phyloP scores from a whole-genome alignment of 1,284 basidiomycete species.

The Pseudozyma tsukubaensis region DNA sequence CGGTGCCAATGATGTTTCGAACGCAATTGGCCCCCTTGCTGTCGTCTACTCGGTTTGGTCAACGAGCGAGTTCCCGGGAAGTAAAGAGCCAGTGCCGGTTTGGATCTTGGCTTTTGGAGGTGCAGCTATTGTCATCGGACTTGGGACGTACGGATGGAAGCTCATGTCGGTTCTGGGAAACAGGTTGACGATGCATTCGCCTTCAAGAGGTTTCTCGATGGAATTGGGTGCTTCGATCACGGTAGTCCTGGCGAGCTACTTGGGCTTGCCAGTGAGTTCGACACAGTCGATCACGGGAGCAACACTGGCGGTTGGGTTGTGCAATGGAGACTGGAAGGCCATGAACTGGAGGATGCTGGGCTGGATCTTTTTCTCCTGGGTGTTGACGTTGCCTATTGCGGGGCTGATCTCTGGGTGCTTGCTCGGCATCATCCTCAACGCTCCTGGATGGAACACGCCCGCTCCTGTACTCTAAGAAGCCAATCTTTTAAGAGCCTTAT shows the following conservation, averaged over 20 bases:
- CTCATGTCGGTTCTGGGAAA: conserved; percentile 52
- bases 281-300: conserved; percentile 53
- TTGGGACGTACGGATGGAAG: conserved; percentile 48
- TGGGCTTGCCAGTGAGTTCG: conserved; percentile 39
- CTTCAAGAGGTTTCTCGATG: conserved; percentile 52
- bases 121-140: conserved; percentile 41
- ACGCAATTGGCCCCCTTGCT: conserved; percentile 48
- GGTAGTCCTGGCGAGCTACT: conserved; percentile 30
- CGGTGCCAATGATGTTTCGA: conserved; percentile 52
- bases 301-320: conserved; percentile 39
- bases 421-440: conserved; percentile 42
- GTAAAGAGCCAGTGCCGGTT: conserved; percentile 26
- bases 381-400: conserved; percentile 51
- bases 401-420: conserved; percentile 44
- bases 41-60: conserved; percentile 49
- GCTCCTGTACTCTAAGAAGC: conserved; percentile 21
- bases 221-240: conserved; percentile 50
- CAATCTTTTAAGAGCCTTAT: no score
- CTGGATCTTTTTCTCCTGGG: conserved; percentile 52
- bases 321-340: conserved; percentile 30
- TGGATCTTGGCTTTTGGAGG: conserved; percentile 53
- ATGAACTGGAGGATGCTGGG: conserved; percentile 46
- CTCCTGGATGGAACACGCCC: conserved; percentile 45
- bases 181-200: conserved; percentile 50
- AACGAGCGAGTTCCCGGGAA: conserved; percentile 22